Percentiles rank a stretch among this genome's conserved stretches.
phyloP scores from a whole-genome alignment of 306 rosid species.

The Vicia faba region DNA sequence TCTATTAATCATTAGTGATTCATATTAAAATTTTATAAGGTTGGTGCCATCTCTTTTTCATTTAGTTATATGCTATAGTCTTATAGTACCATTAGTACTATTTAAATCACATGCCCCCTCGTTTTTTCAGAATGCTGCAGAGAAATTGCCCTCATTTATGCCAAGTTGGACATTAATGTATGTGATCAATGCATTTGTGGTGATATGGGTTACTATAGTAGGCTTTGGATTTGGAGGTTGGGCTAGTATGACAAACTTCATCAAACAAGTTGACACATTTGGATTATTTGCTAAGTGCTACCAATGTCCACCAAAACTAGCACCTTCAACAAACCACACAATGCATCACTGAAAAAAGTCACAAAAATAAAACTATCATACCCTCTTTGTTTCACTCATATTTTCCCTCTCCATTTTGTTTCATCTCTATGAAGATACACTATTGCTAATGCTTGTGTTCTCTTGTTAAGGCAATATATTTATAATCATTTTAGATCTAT shows the following conservation, averaged over 20 bases:
- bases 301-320: conserved; percentile 58
- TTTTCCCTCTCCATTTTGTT: conserved; percentile 38
- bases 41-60: conserved; percentile 65
- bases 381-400: conserved; percentile 41
- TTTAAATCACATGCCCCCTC: conserved; percentile 30
- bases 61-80: conserved; percentile 47
- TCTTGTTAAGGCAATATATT: conserved; percentile 38
- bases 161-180: conserved; percentile 76
- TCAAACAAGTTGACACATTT: conserved; percentile 78
- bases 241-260: conserved; percentile 94
- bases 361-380: neutral
- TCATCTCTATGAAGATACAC: conserved; percentile 18
- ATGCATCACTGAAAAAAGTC: conserved; percentile 49
- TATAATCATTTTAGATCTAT: conserved; percentile 28
- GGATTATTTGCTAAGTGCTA: conserved; percentile 92
- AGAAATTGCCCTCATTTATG: conserved; percentile 70
- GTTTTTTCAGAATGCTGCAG: conserved; percentile 79
- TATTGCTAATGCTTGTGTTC: conserved; percentile 43
- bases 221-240: conserved; percentile 97
- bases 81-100: conserved; percentile 33
- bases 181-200: conserved; percentile 69
- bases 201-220: conserved; percentile 70
- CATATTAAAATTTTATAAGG: conserved; percentile 42
- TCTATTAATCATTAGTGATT: conserved; percentile 41
- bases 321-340: conserved; percentile 45